Evolutionary conservation across 176 grass and related monocot genomes (phyloP), one percentile per base, ranked within the genome.

Genomic region (Bolboschoenus planiculmis): DNA sequence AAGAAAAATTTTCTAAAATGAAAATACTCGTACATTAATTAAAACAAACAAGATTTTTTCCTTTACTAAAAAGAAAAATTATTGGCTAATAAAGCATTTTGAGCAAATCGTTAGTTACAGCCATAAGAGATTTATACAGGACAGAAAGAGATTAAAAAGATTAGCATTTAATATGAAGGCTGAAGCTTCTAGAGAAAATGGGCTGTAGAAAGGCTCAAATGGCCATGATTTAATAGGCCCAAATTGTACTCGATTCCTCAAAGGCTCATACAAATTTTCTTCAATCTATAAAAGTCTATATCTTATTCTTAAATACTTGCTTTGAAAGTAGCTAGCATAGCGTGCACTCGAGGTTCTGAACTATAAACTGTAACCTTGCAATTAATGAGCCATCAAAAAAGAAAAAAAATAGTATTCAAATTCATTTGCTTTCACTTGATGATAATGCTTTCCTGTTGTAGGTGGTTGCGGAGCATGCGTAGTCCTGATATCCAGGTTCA

Each of bases 401-500:
- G 0, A 57, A 8, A 57, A 23, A 57, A 23, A 23, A 9, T 2
- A 57, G 5, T 23, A 57, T 57, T 57, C 5, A 57, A 60, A 60
- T 60, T 60, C 4, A 60, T 60, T 26, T 60, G 4, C 3, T 60
- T 60, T 60, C 23, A 60, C 57, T 11, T 29, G 57, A 60, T 60
- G 11, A 29, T 1, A 29, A 29, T 60, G 8, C 10, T 9, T n/a
- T n/a, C n/a, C 9, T 61, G 58, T 34, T 15, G 1, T 64, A 95
- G 90, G 93, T 24, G 90, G 93, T 27, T 95, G 93, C 61, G 93
- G 93, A 43, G 93, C 90, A 53, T 92, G 93, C 81, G 93, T 92
- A 3, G 84, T 95, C 30, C 88, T 92, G 51, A 26, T 92, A 73
- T 85, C 90, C 2, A 92, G 80, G 10, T 95, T 92, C 36, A 43